Evolutionary conservation across 768 basidiomycete genomes (phyloP), one percentile per base, ranked within the genome.

Genomic region (Leccinum arenicola): DNA sequence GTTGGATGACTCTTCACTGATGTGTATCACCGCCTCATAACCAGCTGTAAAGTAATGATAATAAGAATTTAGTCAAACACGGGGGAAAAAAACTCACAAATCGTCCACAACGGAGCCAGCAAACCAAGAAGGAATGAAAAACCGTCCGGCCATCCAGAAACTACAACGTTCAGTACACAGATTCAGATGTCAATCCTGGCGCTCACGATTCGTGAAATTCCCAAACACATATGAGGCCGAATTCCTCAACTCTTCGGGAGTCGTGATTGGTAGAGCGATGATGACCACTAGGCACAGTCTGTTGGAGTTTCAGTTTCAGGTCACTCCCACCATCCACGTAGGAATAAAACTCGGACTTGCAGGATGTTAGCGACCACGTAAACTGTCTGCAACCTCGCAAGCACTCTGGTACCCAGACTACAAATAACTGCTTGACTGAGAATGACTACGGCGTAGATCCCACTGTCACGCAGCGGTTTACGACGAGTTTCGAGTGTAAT

Each of bases 341-440:
- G 14, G 10, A 29, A 17, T 4, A 33, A 23, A 23, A 45, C 33
- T 27, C 10, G 11, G 12, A 63, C 74, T 52, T 64, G 72, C 69
- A 75, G 27, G 4, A 80, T 68, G 61, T 82, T 82, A 29, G 75
- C 67, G 4, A 74, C 51, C 6, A 80, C 73, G 48, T 76, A 80
- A 8, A 79, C 73, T 14, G 77, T 82, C 66, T 91, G 89, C 17
- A 91, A 67, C 21, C 87, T 77, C 1, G 89, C 89, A 17, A 92
- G 74, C 21, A 85, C 64, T 15, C 74, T 72, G 1, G 89, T 88
- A 15, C 82, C 87, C 10, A 89, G 74, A 63, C 86, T 85, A 62
- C 87, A 89, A 11, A 87, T 68, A 17, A 84, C 58, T 0, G 82
- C 87, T 68, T 91, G 87, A 1, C 80, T 74, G 15, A 87, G 47